Evolutionary conservation across 176 grass and related monocot genomes (phyloP).

Genomic region (Puccinellia tenuiflora): DNA sequence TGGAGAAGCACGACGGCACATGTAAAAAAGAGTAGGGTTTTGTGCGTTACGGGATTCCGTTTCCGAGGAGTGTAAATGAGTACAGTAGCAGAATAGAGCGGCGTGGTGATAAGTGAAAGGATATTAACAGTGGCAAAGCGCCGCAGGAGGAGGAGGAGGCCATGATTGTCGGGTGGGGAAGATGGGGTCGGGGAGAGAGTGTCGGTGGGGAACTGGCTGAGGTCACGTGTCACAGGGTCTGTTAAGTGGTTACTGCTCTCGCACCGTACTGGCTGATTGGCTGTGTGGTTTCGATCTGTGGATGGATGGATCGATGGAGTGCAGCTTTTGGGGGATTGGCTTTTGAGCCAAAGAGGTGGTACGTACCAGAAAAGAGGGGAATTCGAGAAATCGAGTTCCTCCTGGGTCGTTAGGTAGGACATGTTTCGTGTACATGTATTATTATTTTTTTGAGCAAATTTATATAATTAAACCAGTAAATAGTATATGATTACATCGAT

Average conservation of each 20-base stretch:
- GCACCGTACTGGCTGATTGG: background rate
- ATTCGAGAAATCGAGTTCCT: background rate
- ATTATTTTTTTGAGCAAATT: too few species aligned
- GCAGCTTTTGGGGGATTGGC: background rate
- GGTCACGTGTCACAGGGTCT: background rate
- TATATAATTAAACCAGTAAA: too few species aligned
- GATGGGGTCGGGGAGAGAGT: background rate
- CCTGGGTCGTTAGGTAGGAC: background rate
- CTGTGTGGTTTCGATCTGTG: background rate
- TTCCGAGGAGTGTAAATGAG: background rate
- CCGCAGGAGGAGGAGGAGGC: background rate
- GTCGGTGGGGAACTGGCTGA: background rate
- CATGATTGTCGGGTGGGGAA: background rate
- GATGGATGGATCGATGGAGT: background rate
- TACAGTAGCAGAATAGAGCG: too few species aligned
- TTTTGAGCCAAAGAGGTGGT: background rate
- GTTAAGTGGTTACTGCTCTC: slow-evolving; percentile 9
- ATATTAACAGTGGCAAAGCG: background rate
- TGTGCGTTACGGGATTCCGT: background rate
- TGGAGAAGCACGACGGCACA: background rate
- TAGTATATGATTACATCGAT: too few species aligned
- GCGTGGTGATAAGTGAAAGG: background rate
- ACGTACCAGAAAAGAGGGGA: background rate
- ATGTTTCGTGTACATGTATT: background rate
- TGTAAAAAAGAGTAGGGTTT: slow-evolving; percentile 15